These are phyloP conservation scores for Chrysoporthe austroafricana DNA, from an alignment of 2,329 filamentous ascomycete species.

Conservation along the genomic window DNA sequence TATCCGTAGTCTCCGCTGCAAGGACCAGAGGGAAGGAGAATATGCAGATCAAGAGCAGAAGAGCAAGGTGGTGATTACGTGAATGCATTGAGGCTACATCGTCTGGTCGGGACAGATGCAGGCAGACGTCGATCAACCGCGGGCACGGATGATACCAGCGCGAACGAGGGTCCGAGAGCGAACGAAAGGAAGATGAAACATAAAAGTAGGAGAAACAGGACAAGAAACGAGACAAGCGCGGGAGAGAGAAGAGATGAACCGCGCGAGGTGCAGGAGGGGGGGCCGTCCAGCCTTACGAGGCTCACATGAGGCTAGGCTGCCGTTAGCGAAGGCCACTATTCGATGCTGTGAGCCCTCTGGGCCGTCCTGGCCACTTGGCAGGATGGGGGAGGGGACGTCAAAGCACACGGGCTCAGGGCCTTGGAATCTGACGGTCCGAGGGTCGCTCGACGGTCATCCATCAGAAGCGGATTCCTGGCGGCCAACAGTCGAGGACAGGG, in stretches of 20 bases:
- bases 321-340: constrained; percentile 23
- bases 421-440: constrained; percentile 9
- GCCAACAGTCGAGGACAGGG: neutral
- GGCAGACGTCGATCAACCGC: constrained; percentile 19
- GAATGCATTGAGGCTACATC: constrained; percentile 29
- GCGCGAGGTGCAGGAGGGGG: constrained; percentile 13
- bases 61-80: constrained; percentile 15
- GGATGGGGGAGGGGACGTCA: neutral
- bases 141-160: constrained; percentile 9
- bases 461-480: constrained; percentile 3
- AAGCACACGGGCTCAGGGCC: neutral
- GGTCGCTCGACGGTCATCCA: constrained; percentile 2
- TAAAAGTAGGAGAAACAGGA: constrained; percentile 10
- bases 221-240: neutral
- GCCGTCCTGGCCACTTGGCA: neutral
- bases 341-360: constrained; percentile 1
- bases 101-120: constrained; percentile 10
- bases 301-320: constrained; percentile 20
- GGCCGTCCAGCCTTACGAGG: constrained; percentile 22
- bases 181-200: constrained; percentile 12
- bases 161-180: constrained; percentile 5
- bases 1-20: constrained; percentile 3
- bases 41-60: constrained; percentile 21
- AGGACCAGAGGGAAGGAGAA: neutral
- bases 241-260: constrained; percentile 7